A percentile compares a stretch with the other conserved stretches of the same genome.
These are phyloP conservation scores for Sugiyamaella grinbergsii DNA, from an alignment of 1,139 yeast species.

Conservation along the genomic window DNA sequence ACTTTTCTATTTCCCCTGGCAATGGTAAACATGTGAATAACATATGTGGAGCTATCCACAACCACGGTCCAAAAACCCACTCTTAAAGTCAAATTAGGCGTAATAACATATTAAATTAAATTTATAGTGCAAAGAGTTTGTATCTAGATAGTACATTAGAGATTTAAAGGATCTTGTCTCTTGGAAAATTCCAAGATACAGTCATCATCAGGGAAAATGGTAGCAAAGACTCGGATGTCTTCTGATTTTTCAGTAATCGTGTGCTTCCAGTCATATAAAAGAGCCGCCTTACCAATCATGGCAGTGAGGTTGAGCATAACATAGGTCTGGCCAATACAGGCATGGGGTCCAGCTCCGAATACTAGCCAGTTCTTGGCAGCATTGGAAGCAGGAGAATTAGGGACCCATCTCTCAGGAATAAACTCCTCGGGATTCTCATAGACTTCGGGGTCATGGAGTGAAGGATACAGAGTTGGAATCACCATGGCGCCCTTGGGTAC, in stretches of 20 bases:
- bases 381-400: slow-evolving; percentile 57
- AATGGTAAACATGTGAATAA: neutral
- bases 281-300: slow-evolving; percentile 83
- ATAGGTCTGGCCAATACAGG: slow-evolving; percentile 90
- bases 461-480: slow-evolving; percentile 92
- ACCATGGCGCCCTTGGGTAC: slow-evolving; percentile 98
- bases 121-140: slow-evolving; percentile 11
- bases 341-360: slow-evolving; percentile 96
- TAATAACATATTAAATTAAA: slow-evolving; percentile 6
- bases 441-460: slow-evolving; percentile 95
- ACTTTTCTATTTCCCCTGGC: neutral
- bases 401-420: slow-evolving; percentile 93
- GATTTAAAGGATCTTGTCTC: slow-evolving; percentile 17
- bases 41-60: too few species aligned
- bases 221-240: slow-evolving; percentile 93
- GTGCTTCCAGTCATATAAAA: slow-evolving; percentile 80
- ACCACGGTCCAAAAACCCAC: too few species aligned
- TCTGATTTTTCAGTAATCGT: slow-evolving; percentile 81
- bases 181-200: slow-evolving; percentile 70
- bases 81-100: too few species aligned
- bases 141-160: neutral
- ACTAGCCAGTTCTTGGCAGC: slow-evolving; percentile 92
- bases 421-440: slow-evolving; percentile 92
- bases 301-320: slow-evolving; percentile 89
- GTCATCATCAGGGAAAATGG: slow-evolving; percentile 97